Conservation (phyloP, 177 flowering plant genomes). For the Vitis hybrid region DNA sequence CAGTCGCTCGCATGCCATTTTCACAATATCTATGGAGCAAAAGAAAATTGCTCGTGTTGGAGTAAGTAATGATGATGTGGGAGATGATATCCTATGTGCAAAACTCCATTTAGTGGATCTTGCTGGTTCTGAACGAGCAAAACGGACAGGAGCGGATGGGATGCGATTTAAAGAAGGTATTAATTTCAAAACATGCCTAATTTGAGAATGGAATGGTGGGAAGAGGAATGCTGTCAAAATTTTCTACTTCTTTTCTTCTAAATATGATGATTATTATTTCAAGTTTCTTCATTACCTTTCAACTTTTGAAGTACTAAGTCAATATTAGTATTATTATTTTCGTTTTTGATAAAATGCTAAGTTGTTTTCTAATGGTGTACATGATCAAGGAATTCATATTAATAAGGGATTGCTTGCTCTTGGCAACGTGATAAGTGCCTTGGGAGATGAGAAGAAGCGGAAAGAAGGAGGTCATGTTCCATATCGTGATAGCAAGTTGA, state of each 20-base stretch:
- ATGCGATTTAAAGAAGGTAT: constrained; percentile 92
- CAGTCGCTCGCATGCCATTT: constrained; percentile 99
- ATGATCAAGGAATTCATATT: constrained; percentile 69
- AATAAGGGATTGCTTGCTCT: constrained; percentile 92
- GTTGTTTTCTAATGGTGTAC: constrained; percentile 14
- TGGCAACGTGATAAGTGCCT: constrained; percentile 98
- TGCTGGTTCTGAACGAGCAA: constrained; percentile 97
- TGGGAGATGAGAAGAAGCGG: constrained; percentile 96
- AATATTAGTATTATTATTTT: background rate
- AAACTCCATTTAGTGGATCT: constrained; percentile 96
- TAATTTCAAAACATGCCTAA: background rate
- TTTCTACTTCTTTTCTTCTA: constrained; percentile 1
- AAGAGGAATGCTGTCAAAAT: background rate
- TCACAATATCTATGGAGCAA: constrained; percentile 92
- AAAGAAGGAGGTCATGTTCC: constrained; percentile 98
- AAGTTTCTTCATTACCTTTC: too few relatives aligned
- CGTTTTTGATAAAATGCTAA: background rate
- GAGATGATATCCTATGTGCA: constrained; percentile 77
- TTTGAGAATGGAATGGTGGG: background rate
- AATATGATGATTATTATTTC: too few relatives aligned
- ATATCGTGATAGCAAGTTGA: constrained; percentile 96
- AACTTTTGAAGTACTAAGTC: too few relatives aligned
- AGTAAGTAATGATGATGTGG: constrained; percentile 43
- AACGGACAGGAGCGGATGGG: constrained; percentile 94
- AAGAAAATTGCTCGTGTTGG: constrained; percentile 39